Evolutionary conservation across 768 basidiomycete species (phyloP), one percentile per base, ranked within the genome.

Genomic region (Dentipellis fragilis): DNA sequence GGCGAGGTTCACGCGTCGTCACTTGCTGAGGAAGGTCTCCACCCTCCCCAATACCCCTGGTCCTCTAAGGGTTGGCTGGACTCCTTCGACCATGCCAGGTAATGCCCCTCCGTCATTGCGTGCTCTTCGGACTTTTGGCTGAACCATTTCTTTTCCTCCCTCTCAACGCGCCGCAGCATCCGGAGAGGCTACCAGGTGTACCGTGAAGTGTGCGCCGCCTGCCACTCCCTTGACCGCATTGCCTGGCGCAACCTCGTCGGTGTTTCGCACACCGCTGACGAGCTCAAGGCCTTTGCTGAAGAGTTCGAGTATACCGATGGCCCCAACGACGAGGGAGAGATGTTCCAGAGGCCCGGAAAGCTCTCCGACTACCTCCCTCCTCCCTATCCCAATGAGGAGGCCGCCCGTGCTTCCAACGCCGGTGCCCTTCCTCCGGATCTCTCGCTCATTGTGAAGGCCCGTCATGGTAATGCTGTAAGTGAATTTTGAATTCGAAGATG

Each of bases 201-300:
- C 79, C 91, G 93, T 61, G 95, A 99, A 74, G 96, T 99, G 55
- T 99, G 96, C 69, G 91, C 96, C 14, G 93, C 96, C 10, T 99
- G 96, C 72, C 96, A 99, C 72, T 99, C 96, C 36, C 84, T 99
- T 55, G 92, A 99, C 76, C 93, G 96, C 64, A 94, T 99, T 67
- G 96, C 96, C 57, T 99, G 96, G 96, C 91, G 96, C 69, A 99
- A 98, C 76, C 77, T 99, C 57, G 96, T 99, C 62, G 96, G 93
- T 66, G 93, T 97, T 54, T 96, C 93, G 29, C 96, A 99, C 75
- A 91, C 88, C 63, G 95, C 77, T 45, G 89, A 93, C 61, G 94
- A 99, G 73, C 78, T 78, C 54, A 88, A 89, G 70, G 75, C 77
- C 2, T 82, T 98, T 87, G 96, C 96, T 10, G 96, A 96, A 73